Conservation (phyloP, 176 grass and related monocot species). For the Aegilops longissima region DNA sequence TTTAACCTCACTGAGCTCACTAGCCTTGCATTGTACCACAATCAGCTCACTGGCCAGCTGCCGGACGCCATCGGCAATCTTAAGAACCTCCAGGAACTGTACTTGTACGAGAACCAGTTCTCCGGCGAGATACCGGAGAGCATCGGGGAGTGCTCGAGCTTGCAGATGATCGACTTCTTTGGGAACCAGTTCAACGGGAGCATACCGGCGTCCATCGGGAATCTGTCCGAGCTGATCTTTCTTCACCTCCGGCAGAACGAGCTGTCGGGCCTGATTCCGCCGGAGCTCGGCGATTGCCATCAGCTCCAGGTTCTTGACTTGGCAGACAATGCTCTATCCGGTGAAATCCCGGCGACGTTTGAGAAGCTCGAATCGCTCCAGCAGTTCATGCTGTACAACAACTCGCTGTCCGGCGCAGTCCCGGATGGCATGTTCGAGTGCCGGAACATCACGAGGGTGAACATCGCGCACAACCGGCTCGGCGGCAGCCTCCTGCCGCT, state of each 20-base stretch:
- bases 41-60: constrained; percentile 54
- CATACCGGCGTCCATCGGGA: constrained; percentile 71
- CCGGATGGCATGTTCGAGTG: constrained; percentile 90
- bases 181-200: constrained; percentile 75
- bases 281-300: constrained; percentile 62
- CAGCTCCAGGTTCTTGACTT: constrained; percentile 66
- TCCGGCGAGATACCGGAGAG: constrained; percentile 60
- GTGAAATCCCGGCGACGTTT: constrained; percentile 62
- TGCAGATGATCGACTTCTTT: constrained; percentile 85
- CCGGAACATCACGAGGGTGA: constrained; percentile 87
- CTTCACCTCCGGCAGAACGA: constrained; percentile 86
- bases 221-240: constrained; percentile 60
- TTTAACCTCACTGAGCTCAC: constrained; percentile 65
- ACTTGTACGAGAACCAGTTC: constrained; percentile 91
- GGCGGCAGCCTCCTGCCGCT: constrained; percentile 75
- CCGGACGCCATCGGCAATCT: constrained; percentile 59
- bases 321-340: constrained; percentile 75
- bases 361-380: constrained; percentile 65
- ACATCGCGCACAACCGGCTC: constrained; percentile 87
- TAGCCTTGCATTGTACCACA: constrained; percentile 73
- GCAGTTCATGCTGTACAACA: constrained; percentile 97
- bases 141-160: constrained; percentile 68
- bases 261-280: constrained; percentile 62
- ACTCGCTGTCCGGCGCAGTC: constrained; percentile 71
- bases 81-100: constrained; percentile 56